Base-by-base conservation (phyloP, 2,329 filamentous ascomycete genomes). In the Stemphylium beticola region DNA sequence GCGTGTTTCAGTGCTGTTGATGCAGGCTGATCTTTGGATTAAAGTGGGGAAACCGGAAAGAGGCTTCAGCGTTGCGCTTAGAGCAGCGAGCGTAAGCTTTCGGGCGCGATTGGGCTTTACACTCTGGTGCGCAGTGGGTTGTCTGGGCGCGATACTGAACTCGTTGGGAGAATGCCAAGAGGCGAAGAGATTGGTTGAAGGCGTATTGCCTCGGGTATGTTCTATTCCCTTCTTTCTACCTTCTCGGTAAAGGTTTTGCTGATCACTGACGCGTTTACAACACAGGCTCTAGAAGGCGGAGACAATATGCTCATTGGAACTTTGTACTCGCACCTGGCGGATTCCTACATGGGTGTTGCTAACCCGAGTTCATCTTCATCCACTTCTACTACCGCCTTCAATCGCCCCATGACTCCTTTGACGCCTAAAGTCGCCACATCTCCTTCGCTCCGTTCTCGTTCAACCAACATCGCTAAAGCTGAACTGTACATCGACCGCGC, bases 301-400 rank as follows among this genome's bases (percentile, higher is more conserved):
- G 85, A 89, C 41, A 78, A 82, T 1, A 80, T 79, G 41, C 78
- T 91, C 12, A 81, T 83, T 0, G 92, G 87, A 0, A 81, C 80
- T 18, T 81, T 92, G 15, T 93, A 93, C 72, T 83, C 84, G 1
- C 75, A 85, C 18, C 82, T 96, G 3, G 90, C 85, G 0, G 92
- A 96, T 70, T 88, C 90, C 0, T 85, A 88, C 64, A 89, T 96
- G 79, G 92, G 92, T 0, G 76, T 90, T 57, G 91, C 91, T 0
- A 88, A 91, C 32, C 68, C 78, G 64, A 55, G 59, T 24, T 8
- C 17, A 7, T 6, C 42, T 18, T n/a, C 26, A 18, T 17, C 36
- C n/a, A 36, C 20, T 17, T 17, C 42, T 18, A 15, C 20, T 20
- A 26, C 44, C 3, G 14, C 51, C 20, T 8, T 26, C 4, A 36